phyloP scores from a whole-genome alignment of 345 rosid genomes.

The Rubroshorea leprosula region DNA sequence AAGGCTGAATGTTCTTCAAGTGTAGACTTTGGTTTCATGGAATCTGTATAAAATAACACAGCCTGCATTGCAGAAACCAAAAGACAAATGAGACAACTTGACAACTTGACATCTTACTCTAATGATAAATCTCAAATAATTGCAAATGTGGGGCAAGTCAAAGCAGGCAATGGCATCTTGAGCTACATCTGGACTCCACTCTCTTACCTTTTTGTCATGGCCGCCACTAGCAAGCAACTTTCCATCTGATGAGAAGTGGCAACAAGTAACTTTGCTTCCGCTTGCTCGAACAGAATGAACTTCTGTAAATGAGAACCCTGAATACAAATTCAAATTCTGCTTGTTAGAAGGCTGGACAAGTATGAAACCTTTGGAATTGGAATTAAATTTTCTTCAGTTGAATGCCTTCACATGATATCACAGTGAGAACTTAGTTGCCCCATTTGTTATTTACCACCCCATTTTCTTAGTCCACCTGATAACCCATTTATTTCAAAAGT shows the following conservation, averaged over 20 bases:
- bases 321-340: constrained; percentile 13
- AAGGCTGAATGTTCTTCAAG: constrained; percentile 77
- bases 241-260: constrained; percentile 97
- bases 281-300: constrained; percentile 76
- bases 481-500: too few species aligned
- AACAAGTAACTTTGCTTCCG: constrained; percentile 64
- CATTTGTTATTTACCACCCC: neutral
- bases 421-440: neutral
- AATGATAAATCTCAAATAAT: neutral
- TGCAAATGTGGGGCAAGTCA: neutral
- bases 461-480: neutral
- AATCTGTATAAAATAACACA: constrained; percentile 75
- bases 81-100: too few species aligned
- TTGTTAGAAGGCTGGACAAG: constrained; percentile 11
- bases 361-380: neutral
- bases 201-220: constrained; percentile 88
- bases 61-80: constrained; percentile 46
- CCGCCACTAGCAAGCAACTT: constrained; percentile 96
- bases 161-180: too few species aligned
- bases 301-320: constrained; percentile 73
- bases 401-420: neutral
- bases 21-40: constrained; percentile 59
- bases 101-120: constrained; percentile 6
- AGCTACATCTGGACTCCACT: constrained; percentile 1
- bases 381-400: neutral